These are phyloP conservation scores for Ceratocystis papillata DNA, from an alignment of 2,329 filamentous ascomycete species.

Conservation along the genomic window DNA sequence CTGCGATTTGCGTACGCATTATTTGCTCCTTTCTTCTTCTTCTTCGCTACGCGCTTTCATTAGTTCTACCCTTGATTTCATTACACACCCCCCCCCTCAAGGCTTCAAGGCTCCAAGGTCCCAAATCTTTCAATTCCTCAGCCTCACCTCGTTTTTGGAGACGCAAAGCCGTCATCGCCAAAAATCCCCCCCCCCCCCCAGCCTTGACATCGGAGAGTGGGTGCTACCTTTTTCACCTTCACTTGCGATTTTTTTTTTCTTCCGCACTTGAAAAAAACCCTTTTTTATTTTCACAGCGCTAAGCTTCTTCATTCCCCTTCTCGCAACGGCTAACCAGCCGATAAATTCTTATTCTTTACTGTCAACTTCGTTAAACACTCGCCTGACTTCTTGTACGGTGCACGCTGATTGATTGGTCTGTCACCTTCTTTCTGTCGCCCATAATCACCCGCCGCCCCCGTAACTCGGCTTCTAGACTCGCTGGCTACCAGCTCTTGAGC, in stretches of 20 bases:
- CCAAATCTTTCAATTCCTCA: background rate
- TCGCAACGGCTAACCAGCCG: too few relatives aligned
- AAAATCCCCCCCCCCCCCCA: conserved; percentile 2
- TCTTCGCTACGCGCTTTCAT: background rate
- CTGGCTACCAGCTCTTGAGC: background rate
- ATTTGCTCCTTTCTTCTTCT: background rate
- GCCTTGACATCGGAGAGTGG: conserved; percentile 5
- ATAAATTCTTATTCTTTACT: too few relatives aligned
- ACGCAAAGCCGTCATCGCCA: conserved; percentile 9
- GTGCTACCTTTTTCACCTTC: background rate
- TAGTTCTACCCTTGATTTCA: background rate
- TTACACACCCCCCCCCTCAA: conserved; percentile 6
- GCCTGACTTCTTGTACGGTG: too few relatives aligned
- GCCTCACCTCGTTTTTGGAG: conserved; percentile 6
- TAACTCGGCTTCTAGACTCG: background rate
- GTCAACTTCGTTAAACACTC: too few relatives aligned
- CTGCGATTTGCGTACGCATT: background rate
- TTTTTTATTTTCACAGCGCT: background rate
- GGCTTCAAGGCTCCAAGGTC: background rate
- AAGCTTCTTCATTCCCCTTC: conserved; percentile 13
- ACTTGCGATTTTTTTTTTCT: conserved; percentile 7
- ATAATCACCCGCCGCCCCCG: background rate
- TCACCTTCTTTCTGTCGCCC: background rate
- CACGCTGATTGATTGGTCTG: too few relatives aligned
- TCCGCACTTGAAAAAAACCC: background rate